A percentile compares a stretch with the other conserved stretches of the same genome.
Conservation (phyloP, 116 monocot species). For the Posidonia oceanica region DNA sequence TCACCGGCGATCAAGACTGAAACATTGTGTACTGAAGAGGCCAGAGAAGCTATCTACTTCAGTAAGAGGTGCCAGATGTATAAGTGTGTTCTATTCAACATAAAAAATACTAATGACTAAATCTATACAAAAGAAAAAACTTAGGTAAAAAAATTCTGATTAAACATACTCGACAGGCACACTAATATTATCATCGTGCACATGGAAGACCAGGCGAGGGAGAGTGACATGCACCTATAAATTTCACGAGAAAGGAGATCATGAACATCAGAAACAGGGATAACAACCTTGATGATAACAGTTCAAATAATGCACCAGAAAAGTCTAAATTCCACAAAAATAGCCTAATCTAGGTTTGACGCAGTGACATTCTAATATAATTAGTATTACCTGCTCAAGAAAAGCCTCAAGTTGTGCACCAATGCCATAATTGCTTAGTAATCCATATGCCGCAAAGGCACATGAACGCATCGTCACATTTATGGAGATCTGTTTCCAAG, state of each 20-base stretch:
- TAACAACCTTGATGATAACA: no score
- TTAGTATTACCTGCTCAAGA: slow-evolving; percentile 75
- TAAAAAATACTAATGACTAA: background rate
- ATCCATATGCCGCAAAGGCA: slow-evolving; percentile 36
- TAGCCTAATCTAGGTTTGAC: no score
- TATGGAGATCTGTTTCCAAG: no score
- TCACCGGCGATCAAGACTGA: slow-evolving; percentile 75
- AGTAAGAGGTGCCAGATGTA: slow-evolving; percentile 49
- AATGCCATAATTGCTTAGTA: background rate
- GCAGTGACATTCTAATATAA: no score
- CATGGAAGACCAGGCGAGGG: slow-evolving; percentile 81
- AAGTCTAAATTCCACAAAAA: no score
- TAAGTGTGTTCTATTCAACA: slow-evolving; percentile 48
- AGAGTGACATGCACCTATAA: slow-evolving; percentile 66
- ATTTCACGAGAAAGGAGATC: background rate
- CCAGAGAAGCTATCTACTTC: slow-evolving; percentile 49
- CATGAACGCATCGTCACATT: no score
- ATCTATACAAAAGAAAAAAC: slow-evolving; percentile 4
- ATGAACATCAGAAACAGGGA: no score
- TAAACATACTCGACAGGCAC: slow-evolving; percentile 79
- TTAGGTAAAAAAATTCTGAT: background rate
- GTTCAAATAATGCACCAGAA: no score
- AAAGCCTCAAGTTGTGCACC: slow-evolving; percentile 67
- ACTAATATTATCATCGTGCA: slow-evolving; percentile 73
- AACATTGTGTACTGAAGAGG: slow-evolving; percentile 47